phyloP scores from a whole-genome alignment of 192 early-diverging fungal genomes.

The Linnemannia hyalina region DNA sequence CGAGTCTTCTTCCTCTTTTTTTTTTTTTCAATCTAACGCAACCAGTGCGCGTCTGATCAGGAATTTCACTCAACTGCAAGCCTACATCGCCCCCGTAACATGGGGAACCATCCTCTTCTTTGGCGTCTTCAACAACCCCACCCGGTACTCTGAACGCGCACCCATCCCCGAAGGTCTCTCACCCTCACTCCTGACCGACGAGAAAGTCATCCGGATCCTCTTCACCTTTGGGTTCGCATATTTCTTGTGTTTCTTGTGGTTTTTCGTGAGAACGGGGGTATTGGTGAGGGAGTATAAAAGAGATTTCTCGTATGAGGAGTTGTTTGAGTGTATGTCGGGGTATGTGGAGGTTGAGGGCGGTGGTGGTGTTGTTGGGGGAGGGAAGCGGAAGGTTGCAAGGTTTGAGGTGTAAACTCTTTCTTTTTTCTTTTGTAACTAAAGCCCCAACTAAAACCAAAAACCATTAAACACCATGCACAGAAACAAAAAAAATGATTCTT shows the following conservation, averaged over 20 bases:
- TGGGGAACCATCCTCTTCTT: constrained; percentile 41
- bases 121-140: constrained; percentile 37
- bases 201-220: constrained; percentile 8
- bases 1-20: no score
- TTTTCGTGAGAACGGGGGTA: constrained; percentile 41
- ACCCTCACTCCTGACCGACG: constrained; percentile 24
- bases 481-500: no score
- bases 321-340: constrained; percentile 34
- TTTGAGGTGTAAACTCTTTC: constrained; percentile 23
- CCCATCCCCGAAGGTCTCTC: constrained; percentile 22
- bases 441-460: no score
- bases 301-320: constrained; percentile 46
- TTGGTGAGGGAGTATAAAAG: constrained; percentile 25
- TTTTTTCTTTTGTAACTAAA: neutral
- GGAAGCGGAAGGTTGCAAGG: constrained; percentile 25
- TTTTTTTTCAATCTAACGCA: neutral
- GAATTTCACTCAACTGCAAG: constrained; percentile 37
- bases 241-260: constrained; percentile 17
- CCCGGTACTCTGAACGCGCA: constrained; percentile 16
- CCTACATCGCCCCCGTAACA: constrained; percentile 45
- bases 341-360: constrained; percentile 19
- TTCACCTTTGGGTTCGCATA: constrained; percentile 3
- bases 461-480: no score
- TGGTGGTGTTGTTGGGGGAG: constrained; percentile 19
- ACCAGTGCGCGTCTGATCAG: constrained; percentile 50